These are phyloP conservation scores for Prunus mume DNA, from an alignment of 306 rosid genomes.

Conservation along the genomic window DNA sequence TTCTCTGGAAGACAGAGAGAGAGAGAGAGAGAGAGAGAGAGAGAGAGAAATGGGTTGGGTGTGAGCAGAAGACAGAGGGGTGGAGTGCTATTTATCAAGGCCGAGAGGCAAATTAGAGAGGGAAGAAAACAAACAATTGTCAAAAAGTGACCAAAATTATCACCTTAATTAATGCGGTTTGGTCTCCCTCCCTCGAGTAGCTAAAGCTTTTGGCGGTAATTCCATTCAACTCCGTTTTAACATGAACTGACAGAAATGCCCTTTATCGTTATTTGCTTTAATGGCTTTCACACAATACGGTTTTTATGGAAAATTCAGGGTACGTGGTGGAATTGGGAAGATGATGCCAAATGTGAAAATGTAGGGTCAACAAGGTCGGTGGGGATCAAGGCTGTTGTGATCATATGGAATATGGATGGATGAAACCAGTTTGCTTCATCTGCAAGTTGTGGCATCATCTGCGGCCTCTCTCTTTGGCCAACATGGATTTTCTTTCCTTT, in stretches of 20 bases:
- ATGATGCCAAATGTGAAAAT: slow-evolving; percentile 1
- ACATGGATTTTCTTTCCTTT: not conserved
- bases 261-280: not conserved
- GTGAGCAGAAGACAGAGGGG: slow-evolving; percentile 17
- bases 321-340: not conserved
- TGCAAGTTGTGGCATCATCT: slow-evolving; percentile 41
- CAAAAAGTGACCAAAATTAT: slow-evolving; percentile 23
- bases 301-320: not conserved
- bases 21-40: not conserved
- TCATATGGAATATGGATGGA: not conserved
- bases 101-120: not conserved
- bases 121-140: not conserved
- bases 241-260: slow-evolving; percentile 3
- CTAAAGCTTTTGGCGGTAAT: slow-evolving; percentile 15
- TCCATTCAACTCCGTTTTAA: slow-evolving; percentile 3
- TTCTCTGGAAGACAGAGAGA: not conserved
- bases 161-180: slow-evolving; percentile 31
- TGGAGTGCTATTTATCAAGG: slow-evolving; percentile 50
- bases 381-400: slow-evolving; percentile 22
- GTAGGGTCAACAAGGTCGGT: slow-evolving; percentile 39
- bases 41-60: not conserved
- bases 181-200: slow-evolving; percentile 6
- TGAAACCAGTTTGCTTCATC: slow-evolving; percentile 51
- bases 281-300: not conserved
- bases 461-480: not conserved